phyloP scores from a whole-genome alignment of 1,284 basidiomycete genomes.

The Ceratobasidium papillatum region DNA sequence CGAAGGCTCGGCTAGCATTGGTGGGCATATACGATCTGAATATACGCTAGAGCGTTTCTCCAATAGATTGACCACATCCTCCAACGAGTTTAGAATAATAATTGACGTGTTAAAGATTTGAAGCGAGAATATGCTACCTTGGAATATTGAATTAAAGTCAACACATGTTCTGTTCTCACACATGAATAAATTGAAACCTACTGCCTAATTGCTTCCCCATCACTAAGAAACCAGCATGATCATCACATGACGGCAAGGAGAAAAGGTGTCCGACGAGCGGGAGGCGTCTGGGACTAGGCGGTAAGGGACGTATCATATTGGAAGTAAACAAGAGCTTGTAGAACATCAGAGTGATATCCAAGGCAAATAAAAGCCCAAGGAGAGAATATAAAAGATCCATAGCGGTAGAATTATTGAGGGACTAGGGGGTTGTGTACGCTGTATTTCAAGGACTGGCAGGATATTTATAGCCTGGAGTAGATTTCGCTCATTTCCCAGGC shows the following conservation, averaged over 20 bases:
- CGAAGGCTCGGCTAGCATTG: slow-evolving; percentile 46
- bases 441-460: too few relatives aligned
- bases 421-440: too few relatives aligned
- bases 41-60: slow-evolving; percentile 56
- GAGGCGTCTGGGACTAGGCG: slow-evolving; percentile 13
- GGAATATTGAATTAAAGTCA: too few relatives aligned
- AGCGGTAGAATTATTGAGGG: too few relatives aligned
- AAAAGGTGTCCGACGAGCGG: slow-evolving; percentile 32
- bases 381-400: not conserved
- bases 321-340: not conserved
- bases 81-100: slow-evolving; percentile 54
- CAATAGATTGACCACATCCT: slow-evolving; percentile 54
- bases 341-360: not conserved
- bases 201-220: slow-evolving; percentile 16
- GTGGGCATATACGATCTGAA: slow-evolving; percentile 51
- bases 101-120: slow-evolving; percentile 53
- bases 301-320: not conserved
- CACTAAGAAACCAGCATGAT: slow-evolving; percentile 20
- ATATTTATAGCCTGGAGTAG: too few relatives aligned
- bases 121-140: slow-evolving; percentile 52
- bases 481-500: too few relatives aligned
- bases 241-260: slow-evolving; percentile 3
- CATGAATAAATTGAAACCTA: not conserved
- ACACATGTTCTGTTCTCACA: not conserved
- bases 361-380: not conserved